phyloP scores from a whole-genome alignment of 495 filamentous ascomycete genomes.

The Podospora anserina region DNA sequence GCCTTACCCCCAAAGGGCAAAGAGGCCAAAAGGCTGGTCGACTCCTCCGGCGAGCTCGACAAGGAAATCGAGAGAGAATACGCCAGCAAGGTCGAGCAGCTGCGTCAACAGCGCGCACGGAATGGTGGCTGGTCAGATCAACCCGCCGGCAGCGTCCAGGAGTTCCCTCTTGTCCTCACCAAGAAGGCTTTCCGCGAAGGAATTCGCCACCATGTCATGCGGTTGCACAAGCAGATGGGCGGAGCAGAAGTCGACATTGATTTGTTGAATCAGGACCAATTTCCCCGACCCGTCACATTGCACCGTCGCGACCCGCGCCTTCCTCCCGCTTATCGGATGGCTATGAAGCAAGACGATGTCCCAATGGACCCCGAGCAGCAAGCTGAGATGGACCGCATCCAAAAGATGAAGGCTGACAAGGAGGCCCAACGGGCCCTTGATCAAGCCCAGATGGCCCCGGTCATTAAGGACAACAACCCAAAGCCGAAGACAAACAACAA shows the following conservation, averaged over 20 bases:
- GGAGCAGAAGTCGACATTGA: slow-evolving; percentile 49
- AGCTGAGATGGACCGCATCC: slow-evolving; percentile 65
- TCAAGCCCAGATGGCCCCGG: slow-evolving; percentile 82
- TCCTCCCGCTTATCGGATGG: slow-evolving; percentile 52
- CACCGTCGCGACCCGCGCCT: slow-evolving; percentile 87
- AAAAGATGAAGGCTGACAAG: slow-evolving; percentile 63
- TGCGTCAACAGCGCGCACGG: slow-evolving; percentile 37
- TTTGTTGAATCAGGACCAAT: slow-evolving; percentile 71
- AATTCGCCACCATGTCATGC: slow-evolving; percentile 80
- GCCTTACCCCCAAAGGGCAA: slow-evolving; percentile 11
- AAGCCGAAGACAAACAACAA: slow-evolving; percentile 65
- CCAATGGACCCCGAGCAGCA: slow-evolving; percentile 52
- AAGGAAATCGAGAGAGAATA: neutral
- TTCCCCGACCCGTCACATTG: slow-evolving; percentile 79
- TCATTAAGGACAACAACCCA: slow-evolving; percentile 46
- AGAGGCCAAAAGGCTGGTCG: neutral
- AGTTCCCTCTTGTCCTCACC: slow-evolving; percentile 75
- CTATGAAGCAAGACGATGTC: slow-evolving; percentile 55
- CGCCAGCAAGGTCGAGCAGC: slow-evolving; percentile 16
- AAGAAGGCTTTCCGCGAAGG: slow-evolving; percentile 76
- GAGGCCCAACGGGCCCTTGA: slow-evolving; percentile 80
- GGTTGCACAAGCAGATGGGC: slow-evolving; percentile 46
- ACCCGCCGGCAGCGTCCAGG: slow-evolving; percentile 50
- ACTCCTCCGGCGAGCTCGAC: neutral
- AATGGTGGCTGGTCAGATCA: slow-evolving; percentile 62